Percentiles rank a stretch among this genome's conserved stretches.
These are phyloP conservation scores for Talaromyces sp. DNA, from an alignment of 2,329 filamentous ascomycete genomes.

Conservation along the genomic window DNA sequence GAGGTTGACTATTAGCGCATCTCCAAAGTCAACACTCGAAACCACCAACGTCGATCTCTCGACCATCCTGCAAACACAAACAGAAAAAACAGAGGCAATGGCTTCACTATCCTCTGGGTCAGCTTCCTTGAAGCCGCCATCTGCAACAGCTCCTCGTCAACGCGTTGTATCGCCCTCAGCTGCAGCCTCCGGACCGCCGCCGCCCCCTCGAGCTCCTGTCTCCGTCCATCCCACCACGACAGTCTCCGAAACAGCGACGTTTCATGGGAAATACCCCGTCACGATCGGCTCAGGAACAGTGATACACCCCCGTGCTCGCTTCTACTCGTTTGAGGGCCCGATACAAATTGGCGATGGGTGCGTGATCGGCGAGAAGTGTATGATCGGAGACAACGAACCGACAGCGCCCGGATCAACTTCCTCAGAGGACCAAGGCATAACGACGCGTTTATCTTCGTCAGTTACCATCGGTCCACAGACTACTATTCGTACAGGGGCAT, in stretches of 20 bases:
- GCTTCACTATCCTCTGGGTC: background rate
- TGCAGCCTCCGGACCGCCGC: constrained; percentile 17
- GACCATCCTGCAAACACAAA: background rate
- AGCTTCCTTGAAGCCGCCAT: constrained; percentile 23
- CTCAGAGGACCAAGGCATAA: constrained; percentile 9
- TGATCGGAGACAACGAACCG: constrained; percentile 46
- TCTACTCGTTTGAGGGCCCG: constrained; percentile 73
- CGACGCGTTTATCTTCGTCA: constrained; percentile 32
- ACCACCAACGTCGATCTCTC: background rate
- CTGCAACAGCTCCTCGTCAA: constrained; percentile 12
- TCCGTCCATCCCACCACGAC: constrained; percentile 32
- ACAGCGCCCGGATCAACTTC: constrained; percentile 7
- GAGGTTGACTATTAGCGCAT: background rate
- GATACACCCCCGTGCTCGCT: constrained; percentile 76
- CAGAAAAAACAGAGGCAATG: background rate
- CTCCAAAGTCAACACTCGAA: background rate
- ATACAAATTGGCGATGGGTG: constrained; percentile 77
- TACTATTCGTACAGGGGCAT: constrained; percentile 32
- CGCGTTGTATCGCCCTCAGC: constrained; percentile 20
- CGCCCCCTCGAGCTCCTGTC: constrained; percentile 29
- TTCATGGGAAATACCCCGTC: constrained; percentile 68
- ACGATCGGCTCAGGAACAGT: constrained; percentile 72
- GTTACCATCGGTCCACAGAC: constrained; percentile 35
- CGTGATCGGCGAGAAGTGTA: constrained; percentile 66
- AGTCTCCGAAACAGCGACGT: constrained; percentile 34